Percentiles rank a stretch among this genome's conserved stretches.
phyloP scores from a whole-genome alignment of 1,284 basidiomycete species.

The Thecaphora thlaspeos region DNA sequence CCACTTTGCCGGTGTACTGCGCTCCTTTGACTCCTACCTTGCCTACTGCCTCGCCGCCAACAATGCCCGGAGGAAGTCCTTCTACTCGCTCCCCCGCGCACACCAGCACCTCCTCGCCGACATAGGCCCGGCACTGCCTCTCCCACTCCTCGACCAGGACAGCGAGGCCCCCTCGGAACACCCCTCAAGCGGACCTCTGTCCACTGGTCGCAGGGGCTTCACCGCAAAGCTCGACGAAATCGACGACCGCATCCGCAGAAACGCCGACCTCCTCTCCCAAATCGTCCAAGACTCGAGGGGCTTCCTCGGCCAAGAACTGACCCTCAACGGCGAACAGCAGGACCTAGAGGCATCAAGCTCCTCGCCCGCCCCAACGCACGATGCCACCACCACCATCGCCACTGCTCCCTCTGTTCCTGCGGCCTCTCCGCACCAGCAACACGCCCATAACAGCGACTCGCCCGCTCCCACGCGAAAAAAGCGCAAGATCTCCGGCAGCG shows the following conservation, averaged over 20 bases:
- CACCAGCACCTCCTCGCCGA: constrained; percentile 45
- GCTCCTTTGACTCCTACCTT: constrained; percentile 51
- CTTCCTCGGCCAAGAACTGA: constrained; percentile 37
- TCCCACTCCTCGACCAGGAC: constrained; percentile 19
- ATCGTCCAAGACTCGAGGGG: constrained; percentile 46
- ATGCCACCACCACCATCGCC: not conserved
- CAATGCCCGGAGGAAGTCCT: constrained; percentile 41
- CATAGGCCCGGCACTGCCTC: constrained; percentile 23
- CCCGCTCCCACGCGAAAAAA: too few species aligned
- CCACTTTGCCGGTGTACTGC: constrained; percentile 50
- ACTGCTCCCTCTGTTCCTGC: too few species aligned
- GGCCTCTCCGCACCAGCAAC: constrained; percentile 6
- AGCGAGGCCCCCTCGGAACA: not conserved
- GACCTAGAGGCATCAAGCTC: constrained; percentile 3
- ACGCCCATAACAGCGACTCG: too few species aligned
- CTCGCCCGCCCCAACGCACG: too few species aligned
- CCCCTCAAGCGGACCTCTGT: too few species aligned
- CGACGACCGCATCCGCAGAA: constrained; percentile 55
- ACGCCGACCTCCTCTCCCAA: constrained; percentile 45
- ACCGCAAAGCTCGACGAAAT: constrained; percentile 47
- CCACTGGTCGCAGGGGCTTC: constrained; percentile 19
- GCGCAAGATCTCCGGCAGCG: constrained; percentile 34
- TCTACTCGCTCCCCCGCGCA: constrained; percentile 38
- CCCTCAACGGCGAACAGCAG: constrained; percentile 5
- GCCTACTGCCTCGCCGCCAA: constrained; percentile 50